phyloP scores from a whole-genome alignment of 306 rosid species.

The Glycine latifolia region DNA sequence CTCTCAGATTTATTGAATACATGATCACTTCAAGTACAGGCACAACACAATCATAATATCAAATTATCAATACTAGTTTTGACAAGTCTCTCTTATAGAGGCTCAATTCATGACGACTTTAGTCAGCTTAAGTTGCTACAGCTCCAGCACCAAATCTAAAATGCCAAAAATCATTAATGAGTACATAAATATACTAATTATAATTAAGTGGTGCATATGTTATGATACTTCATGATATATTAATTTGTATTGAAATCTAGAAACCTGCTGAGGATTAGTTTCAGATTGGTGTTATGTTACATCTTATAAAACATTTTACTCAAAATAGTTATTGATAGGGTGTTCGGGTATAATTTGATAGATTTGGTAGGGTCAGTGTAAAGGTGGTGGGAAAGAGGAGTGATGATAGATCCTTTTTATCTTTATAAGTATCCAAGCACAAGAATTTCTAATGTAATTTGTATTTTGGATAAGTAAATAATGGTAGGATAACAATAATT shows the following conservation, averaged over 20 bases:
- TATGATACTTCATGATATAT: slow-evolving; percentile 36
- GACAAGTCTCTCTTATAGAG: slow-evolving; percentile 48
- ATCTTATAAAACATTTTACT: slow-evolving; percentile 22
- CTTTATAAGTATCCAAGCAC: not conserved
- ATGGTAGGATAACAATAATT: not conserved
- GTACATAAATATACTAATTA: slow-evolving; percentile 31
- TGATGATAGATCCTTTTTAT: not conserved
- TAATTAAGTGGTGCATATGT: slow-evolving; percentile 35
- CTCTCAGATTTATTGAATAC: slow-evolving; percentile 49
- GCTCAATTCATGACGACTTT: slow-evolving; percentile 38
- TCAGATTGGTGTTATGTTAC: slow-evolving; percentile 28
- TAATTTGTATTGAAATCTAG: slow-evolving; percentile 22
- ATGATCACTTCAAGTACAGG: slow-evolving; percentile 34
- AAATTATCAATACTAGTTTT: slow-evolving; percentile 46
- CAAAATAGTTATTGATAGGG: not conserved
- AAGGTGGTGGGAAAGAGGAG: not conserved
- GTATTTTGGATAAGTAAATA: not conserved
- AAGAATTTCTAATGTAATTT: slow-evolving; percentile 11
- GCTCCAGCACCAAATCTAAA: slow-evolving; percentile 97
- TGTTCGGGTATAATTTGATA: not conserved
- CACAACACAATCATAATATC: slow-evolving; percentile 45
- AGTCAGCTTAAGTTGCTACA: slow-evolving; percentile 56
- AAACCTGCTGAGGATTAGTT: slow-evolving; percentile 9
- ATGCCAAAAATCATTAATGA: slow-evolving; percentile 48
- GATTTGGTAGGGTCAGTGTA: slow-evolving; percentile 15